Conservation (phyloP, 2,329 filamentous ascomycete species). For the Corniculantispora saksenae region DNA sequence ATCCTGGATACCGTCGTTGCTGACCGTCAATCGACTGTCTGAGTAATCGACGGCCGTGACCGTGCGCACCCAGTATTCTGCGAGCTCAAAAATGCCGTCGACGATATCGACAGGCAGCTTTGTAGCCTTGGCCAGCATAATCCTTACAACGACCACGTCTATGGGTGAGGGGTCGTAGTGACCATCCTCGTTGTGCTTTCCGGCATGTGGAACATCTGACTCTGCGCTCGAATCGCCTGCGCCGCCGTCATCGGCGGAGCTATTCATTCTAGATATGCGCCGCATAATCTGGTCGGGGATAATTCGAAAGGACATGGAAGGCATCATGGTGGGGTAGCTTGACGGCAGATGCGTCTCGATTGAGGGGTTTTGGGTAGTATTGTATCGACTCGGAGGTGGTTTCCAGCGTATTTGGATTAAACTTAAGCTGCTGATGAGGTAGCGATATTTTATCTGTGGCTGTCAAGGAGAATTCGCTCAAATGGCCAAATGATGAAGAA, state of each 20-base stretch:
- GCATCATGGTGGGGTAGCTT: constrained; percentile 15
- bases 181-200: constrained; percentile 15
- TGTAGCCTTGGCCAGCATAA: constrained; percentile 45
- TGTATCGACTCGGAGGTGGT: background rate
- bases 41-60: constrained; percentile 35
- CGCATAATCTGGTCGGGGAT: constrained; percentile 13
- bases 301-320: constrained; percentile 17
- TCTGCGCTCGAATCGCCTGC: background rate
- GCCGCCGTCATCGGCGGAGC: background rate
- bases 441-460: background rate
- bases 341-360: background rate
- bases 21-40: constrained; percentile 19
- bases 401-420: background rate
- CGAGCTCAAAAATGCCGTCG: constrained; percentile 57
- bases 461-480: background rate
- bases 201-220: background rate
- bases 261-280: background rate
- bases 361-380: background rate
- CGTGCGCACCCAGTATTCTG: constrained; percentile 64
- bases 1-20: constrained; percentile 20
- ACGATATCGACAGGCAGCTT: constrained; percentile 56
- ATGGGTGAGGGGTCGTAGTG: constrained; percentile 40
- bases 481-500: background rate
- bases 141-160: constrained; percentile 53
- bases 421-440: background rate